phyloP scores from a whole-genome alignment of 2,329 filamentous ascomycete genomes.

The Aspergillus quadrilineatus region DNA sequence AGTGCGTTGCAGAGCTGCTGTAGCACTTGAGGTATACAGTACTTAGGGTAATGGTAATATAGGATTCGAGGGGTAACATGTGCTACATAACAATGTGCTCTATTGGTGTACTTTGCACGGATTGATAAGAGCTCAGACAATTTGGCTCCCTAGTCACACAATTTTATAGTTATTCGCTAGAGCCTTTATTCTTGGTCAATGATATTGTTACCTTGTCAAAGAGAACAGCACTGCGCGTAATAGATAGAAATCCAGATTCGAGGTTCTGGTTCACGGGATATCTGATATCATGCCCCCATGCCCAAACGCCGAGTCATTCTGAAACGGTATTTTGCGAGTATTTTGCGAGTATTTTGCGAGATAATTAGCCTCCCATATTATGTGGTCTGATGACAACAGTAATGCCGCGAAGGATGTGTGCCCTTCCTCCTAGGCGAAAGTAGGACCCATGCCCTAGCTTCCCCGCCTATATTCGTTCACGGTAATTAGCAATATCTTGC shows the following conservation, averaged over 20 bases:
- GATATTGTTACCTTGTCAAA: background rate
- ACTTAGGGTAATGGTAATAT: background rate
- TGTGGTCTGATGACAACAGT: background rate
- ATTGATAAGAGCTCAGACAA: background rate
- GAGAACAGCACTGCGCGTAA: background rate
- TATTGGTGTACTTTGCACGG: background rate
- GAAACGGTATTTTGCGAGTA: background rate
- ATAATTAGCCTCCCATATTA: background rate
- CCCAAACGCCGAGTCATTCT: conserved; percentile 1
- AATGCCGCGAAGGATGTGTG: background rate
- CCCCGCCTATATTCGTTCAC: background rate
- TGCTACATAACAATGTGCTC: background rate
- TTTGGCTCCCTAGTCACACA: background rate
- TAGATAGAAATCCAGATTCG: background rate
- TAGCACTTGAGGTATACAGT: background rate
- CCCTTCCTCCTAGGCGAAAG: background rate
- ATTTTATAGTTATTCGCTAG: background rate
- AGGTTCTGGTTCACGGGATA: background rate
- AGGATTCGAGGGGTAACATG: background rate
- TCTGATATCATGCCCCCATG: background rate
- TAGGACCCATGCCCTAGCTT: background rate
- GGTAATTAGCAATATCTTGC: background rate
- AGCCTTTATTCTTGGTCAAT: background rate
- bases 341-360: no score
- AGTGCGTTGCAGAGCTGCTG: background rate